These are phyloP conservation scores for Lenwebbia sp. DNA, from an alignment of 345 rosid genomes.

Conservation along the genomic window DNA sequence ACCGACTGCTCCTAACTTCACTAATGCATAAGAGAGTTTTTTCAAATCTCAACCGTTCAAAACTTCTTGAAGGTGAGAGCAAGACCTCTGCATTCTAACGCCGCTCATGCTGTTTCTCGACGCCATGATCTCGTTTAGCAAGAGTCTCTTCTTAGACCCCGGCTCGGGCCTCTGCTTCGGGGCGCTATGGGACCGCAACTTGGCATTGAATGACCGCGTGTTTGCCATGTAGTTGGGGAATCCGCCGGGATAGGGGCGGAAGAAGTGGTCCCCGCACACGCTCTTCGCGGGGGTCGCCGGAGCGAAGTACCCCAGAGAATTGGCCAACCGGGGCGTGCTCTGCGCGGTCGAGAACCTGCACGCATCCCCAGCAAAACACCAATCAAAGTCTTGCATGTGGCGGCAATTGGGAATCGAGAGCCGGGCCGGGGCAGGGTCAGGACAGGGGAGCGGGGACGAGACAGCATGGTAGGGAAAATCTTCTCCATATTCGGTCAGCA, in stretches of 20 bases:
- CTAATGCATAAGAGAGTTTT: background rate
- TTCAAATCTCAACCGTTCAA: background rate
- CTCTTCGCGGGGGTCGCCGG: slow-evolving; percentile 53
- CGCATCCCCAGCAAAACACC: slow-evolving; percentile 18
- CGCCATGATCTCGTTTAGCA: slow-evolving; percentile 59
- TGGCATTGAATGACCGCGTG: slow-evolving; percentile 73
- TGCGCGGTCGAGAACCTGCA: slow-evolving; percentile 24
- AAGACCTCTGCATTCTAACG: slow-evolving; percentile 37
- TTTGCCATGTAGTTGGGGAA: slow-evolving; percentile 70
- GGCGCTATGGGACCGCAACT: slow-evolving; percentile 65
- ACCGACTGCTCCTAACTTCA: background rate
- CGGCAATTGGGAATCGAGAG: slow-evolving; percentile 14
- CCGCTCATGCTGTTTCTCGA: slow-evolving; percentile 56
- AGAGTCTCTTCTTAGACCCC: slow-evolving; percentile 40
- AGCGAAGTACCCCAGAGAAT: slow-evolving; percentile 2
- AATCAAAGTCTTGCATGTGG: slow-evolving; percentile 23
- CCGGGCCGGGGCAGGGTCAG: slow-evolving; percentile 13
- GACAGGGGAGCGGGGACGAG: slow-evolving; percentile 26
- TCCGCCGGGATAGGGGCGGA: slow-evolving; percentile 30
- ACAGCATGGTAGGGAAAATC: slow-evolving; percentile 24
- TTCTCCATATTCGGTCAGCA: slow-evolving; percentile 30
- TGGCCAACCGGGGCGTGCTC: slow-evolving; percentile 53
- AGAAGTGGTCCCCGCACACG: slow-evolving; percentile 41
- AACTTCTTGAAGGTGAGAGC: slow-evolving; percentile 14
- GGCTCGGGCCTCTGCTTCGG: slow-evolving; percentile 74